These are phyloP conservation scores for Phyllosticta citrichinensis DNA, from an alignment of 2,329 filamentous ascomycete species.

Conservation along the genomic window DNA sequence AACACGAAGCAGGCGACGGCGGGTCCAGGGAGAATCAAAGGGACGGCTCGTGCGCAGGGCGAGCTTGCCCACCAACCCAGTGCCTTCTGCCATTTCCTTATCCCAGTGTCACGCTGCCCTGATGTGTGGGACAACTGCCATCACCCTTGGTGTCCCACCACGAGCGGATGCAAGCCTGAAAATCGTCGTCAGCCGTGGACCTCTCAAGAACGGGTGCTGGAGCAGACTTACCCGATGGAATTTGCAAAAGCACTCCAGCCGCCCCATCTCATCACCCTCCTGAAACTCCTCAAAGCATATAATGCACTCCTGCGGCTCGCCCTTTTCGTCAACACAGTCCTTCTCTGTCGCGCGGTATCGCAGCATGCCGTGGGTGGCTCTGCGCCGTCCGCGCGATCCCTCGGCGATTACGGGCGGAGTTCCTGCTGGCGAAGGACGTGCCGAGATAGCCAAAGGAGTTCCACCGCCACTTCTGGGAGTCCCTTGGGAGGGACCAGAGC, in stretches of 20 bases:
- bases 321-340: constrained; percentile 48
- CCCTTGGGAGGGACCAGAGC: not conserved
- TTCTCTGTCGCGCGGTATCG: constrained; percentile 52
- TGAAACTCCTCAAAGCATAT: constrained; percentile 58
- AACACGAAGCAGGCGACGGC: too few species aligned
- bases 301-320: constrained; percentile 45
- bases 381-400: not conserved
- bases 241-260: constrained; percentile 54
- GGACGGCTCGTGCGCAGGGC: too few species aligned
- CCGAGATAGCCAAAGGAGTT: not conserved
- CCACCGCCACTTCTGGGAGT: not conserved
- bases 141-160: constrained; percentile 50
- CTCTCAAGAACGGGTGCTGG: constrained; percentile 6
- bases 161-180: constrained; percentile 43
- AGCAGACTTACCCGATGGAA: constrained; percentile 43
- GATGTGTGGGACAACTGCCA: constrained; percentile 52
- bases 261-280: constrained; percentile 47
- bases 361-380: constrained; percentile 29
- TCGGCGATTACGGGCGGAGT: not conserved
- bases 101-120: constrained; percentile 19
- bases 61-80: too few species aligned
- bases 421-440: not conserved
- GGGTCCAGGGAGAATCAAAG: too few species aligned
- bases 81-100: not conserved
- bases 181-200: not conserved